A percentile compares a stretch with the other conserved stretches of the same genome.
These are phyloP conservation scores for Mesotaenium endlicherianum DNA, from an alignment of 139 green algal genomes.

Conservation along the genomic window DNA sequence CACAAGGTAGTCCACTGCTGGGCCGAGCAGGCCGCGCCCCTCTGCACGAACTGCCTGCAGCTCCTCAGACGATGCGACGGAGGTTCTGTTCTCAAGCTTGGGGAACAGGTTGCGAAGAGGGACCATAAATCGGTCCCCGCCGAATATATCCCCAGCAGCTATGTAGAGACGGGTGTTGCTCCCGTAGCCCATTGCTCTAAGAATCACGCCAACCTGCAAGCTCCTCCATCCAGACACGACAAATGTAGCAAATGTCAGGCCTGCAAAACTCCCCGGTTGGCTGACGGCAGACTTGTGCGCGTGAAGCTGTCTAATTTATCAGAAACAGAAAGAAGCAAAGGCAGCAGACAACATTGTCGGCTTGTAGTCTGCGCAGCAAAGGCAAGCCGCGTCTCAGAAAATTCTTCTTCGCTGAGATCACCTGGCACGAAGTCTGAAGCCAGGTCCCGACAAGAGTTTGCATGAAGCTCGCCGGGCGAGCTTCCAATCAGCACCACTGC, in stretches of 20 bases:
- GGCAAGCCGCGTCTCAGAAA: too few species aligned
- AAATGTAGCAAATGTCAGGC: neutral
- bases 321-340: neutral
- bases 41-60: neutral
- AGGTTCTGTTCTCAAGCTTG: neutral
- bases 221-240: neutral
- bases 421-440: too few species aligned
- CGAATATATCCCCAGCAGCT: conserved; percentile 21
- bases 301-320: neutral
- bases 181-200: conserved; percentile 26
- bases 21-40: neutral
- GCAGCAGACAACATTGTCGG: neutral
- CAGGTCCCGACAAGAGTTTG: too few species aligned
- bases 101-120: conserved; percentile 12
- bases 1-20: conserved; percentile 26
- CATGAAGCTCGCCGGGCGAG: too few species aligned
- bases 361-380: too few species aligned
- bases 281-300: neutral
- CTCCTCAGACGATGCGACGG: conserved; percentile 3
- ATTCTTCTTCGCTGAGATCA: too few species aligned
- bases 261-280: neutral
- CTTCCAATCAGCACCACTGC: too few species aligned
- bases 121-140: conserved; percentile 7
- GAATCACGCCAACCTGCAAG: conserved; percentile 25
- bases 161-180: conserved; percentile 11